Evolutionary conservation across 768 basidiomycete species (phyloP), one percentile per base, ranked within the genome.

Genomic region (Tricholoma bakamatsutake): DNA sequence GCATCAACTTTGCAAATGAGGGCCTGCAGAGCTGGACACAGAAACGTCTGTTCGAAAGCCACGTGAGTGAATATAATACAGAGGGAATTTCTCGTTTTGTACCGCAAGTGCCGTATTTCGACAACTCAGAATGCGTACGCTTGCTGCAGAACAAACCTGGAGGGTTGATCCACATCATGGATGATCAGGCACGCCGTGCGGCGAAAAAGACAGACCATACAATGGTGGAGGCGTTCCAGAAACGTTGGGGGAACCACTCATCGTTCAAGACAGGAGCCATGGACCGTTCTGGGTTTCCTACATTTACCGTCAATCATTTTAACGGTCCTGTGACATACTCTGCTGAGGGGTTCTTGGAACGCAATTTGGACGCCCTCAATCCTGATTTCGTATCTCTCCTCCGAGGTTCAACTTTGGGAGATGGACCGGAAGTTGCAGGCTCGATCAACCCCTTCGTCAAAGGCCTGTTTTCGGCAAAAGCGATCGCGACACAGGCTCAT

Each of bases 1-100:
- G 90, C 70, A 80, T 98, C 76, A 99, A 98, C 72, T 95, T 93
- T 62, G 93, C 95, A 56, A 94, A 94, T 63, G 97, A 99, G 67
- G 85, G 91, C 1, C 69, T 98, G 15, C 93, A 95, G 51, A 77
- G 84, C 61, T 97, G 89, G 76, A 77, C 88, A 9, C 86, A 93
- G 67, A 84, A 84, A 53, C 77, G 80, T 9, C 73, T 95, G 1
- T 95, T 94, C 68, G 92, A 94, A 69, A 76, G 76, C 7, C 85
- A 93, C 59, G 81, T 87, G 15, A 83, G 81, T 54, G 93, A 98
- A 69, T 95, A 95, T 71, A 80, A 78, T 57, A 77, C 80, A 28
- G 94, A 98, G 67, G 91, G 88, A 21, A 84, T 98, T 60, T 73
- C 84, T 1, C 78, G 76, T 1, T 78, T 82, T 53, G 80, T 89